Evolutionary conservation across 2,329 filamentous ascomycete genomes (phyloP).

Genomic region (Pezicula carpinea): DNA sequence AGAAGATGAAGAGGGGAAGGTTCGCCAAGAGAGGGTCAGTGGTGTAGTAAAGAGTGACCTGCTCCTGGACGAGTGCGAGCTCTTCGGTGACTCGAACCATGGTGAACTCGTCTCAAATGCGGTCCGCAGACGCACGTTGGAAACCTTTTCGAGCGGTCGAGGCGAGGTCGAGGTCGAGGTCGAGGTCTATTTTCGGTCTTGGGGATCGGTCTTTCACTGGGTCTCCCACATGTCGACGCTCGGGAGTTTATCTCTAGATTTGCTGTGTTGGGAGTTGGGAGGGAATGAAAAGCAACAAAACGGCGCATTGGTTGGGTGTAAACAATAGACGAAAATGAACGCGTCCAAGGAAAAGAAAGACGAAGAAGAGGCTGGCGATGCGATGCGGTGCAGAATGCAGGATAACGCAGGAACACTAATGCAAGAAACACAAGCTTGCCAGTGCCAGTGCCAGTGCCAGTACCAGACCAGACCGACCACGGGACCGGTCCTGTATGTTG

Average conservation of each 20-base stretch:
- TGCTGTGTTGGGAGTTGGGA: slow-evolving; percentile 8
- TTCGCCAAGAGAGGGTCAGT: slow-evolving; percentile 79
- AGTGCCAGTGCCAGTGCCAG: too few species aligned
- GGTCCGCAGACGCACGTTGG: not conserved
- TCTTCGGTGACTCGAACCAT: slow-evolving; percentile 84
- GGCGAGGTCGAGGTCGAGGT: too few species aligned
- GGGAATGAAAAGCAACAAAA: slow-evolving; percentile 2
- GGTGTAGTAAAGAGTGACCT: slow-evolving; percentile 83
- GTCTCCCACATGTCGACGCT: slow-evolving; percentile 21
- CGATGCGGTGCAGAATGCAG: not conserved
- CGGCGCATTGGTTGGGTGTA: slow-evolving; percentile 1
- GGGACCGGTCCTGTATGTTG: too few species aligned
- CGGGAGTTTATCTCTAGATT: not conserved
- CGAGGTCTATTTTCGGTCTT: slow-evolving; percentile 2
- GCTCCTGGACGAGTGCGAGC: slow-evolving; percentile 72
- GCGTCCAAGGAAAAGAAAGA: not conserved
- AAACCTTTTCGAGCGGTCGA: not conserved
- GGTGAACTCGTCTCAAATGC: slow-evolving; percentile 26
- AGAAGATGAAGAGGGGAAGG: slow-evolving; percentile 82
- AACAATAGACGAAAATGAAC: not conserved
- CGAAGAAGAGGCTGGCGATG: not conserved
- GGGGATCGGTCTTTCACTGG: slow-evolving; percentile 21
- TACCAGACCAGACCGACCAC: too few species aligned
- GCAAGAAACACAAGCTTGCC: too few species aligned
- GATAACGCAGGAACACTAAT: too few species aligned